Percentiles rank a stretch among this genome's conserved stretches.
Conservation (phyloP, 345 rosid species). For the Heritiera littoralis region DNA sequence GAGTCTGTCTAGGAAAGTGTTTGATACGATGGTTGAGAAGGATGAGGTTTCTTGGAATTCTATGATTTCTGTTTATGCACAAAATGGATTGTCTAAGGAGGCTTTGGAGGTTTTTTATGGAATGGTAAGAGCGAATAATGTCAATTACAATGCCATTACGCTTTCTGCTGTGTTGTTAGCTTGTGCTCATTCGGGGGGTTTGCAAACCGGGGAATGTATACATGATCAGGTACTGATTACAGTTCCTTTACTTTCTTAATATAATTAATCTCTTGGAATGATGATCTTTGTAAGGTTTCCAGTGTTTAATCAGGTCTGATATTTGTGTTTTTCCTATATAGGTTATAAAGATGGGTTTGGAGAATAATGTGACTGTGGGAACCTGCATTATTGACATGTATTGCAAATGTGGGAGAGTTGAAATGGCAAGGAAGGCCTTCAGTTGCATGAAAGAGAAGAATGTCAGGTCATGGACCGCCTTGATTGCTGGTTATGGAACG, state of each 20-base stretch:
- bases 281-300: background rate
- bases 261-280: background rate
- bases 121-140: slow-evolving; percentile 44
- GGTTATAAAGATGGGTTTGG: slow-evolving; percentile 77
- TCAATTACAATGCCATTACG: slow-evolving; percentile 63
- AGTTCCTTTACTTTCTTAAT: background rate
- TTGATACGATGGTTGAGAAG: slow-evolving; percentile 60
- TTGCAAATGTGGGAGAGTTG: slow-evolving; percentile 81
- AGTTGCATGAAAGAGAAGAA: slow-evolving; percentile 64
- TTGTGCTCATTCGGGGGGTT: slow-evolving; percentile 68
- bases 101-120: slow-evolving; percentile 57
- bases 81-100: slow-evolving; percentile 61
- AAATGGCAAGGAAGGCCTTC: slow-evolving; percentile 65
- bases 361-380: slow-evolving; percentile 62
- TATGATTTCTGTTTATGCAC: slow-evolving; percentile 71
- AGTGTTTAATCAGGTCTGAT: slow-evolving; percentile 9
- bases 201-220: slow-evolving; percentile 63
- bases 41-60: slow-evolving; percentile 80
- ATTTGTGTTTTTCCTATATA: slow-evolving; percentile 29
- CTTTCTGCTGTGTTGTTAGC: slow-evolving; percentile 71
- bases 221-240: slow-evolving; percentile 66
- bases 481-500: slow-evolving; percentile 89
- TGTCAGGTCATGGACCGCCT: slow-evolving; percentile 85
- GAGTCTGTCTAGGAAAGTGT: slow-evolving; percentile 57
- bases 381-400: slow-evolving; percentile 85